These are phyloP conservation scores for Thymus mandschuricus DNA, from an alignment of 257 asterid species.

Conservation along the genomic window DNA sequence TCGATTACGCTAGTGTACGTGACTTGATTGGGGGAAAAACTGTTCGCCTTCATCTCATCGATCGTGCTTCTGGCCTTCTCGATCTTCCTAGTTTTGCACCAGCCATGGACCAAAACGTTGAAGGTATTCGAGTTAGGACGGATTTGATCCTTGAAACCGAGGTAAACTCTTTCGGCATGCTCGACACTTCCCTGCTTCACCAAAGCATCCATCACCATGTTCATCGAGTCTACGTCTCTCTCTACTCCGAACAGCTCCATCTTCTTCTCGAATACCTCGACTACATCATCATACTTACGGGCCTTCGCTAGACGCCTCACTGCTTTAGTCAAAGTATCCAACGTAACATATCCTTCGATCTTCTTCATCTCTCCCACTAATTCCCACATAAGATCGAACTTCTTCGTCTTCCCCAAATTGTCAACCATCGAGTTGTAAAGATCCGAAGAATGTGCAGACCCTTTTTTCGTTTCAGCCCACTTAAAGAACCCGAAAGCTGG, in stretches of 20 bases:
- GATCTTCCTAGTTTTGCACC: slow-evolving; percentile 77
- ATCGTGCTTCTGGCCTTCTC: slow-evolving; percentile 59
- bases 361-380: slow-evolving; percentile 70
- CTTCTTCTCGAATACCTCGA: slow-evolving; percentile 45
- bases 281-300: slow-evolving; percentile 66
- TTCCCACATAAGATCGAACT: slow-evolving; percentile 74
- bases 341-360: slow-evolving; percentile 54
- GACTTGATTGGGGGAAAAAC: slow-evolving; percentile 56
- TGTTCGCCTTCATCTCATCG: slow-evolving; percentile 60
- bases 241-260: slow-evolving; percentile 52
- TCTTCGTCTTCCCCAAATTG: slow-evolving; percentile 66
- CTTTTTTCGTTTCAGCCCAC: slow-evolving; percentile 66
- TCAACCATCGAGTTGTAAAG: slow-evolving; percentile 69
- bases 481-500: slow-evolving; percentile 74
- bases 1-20: slow-evolving; percentile 73
- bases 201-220: slow-evolving; percentile 59
- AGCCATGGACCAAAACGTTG: slow-evolving; percentile 76
- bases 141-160: slow-evolving; percentile 48
- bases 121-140: slow-evolving; percentile 57
- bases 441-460: slow-evolving; percentile 48
- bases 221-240: slow-evolving; percentile 51
- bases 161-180: slow-evolving; percentile 59
- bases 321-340: slow-evolving; percentile 60
- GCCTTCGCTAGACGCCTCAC: slow-evolving; percentile 78
- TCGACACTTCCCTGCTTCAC: slow-evolving; percentile 78